A percentile compares a stretch with the other conserved stretches of the same genome.
These are phyloP conservation scores for Salicornia ramosissima DNA, from an alignment of 148 eudicot genomes.

Conservation along the genomic window DNA sequence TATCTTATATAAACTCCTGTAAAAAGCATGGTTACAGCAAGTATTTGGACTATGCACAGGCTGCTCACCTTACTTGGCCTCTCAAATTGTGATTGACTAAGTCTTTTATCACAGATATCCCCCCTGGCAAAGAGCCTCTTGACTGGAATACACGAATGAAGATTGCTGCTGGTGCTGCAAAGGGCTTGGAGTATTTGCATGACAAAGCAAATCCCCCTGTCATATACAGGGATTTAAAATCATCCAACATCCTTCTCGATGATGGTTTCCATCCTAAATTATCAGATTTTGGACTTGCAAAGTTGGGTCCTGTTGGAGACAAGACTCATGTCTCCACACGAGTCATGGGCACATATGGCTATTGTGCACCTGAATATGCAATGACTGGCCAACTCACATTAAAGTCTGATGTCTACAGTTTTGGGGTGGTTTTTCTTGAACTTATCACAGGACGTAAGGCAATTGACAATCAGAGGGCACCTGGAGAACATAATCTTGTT, in stretches of 20 bases:
- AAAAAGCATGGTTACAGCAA: background rate
- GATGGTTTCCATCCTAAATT: constrained; percentile 86
- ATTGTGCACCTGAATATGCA: constrained; percentile 99
- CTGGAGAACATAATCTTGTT: constrained; percentile 95
- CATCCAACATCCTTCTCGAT: constrained; percentile 95
- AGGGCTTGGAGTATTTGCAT: constrained; percentile 91
- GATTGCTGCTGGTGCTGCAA: constrained; percentile 99
- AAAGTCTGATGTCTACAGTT: constrained; percentile 95
- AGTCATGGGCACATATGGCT: constrained; percentile 99
- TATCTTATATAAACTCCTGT: background rate
- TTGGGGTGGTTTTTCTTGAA: constrained; percentile 96
- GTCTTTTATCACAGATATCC: constrained; percentile 46
- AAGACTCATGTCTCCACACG: constrained; percentile 96
- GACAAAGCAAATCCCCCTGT: constrained; percentile 98
- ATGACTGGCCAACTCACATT: constrained; percentile 98
- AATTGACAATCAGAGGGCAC: constrained; percentile 64
- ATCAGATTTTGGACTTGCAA: constrained; percentile 96
- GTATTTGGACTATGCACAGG: background rate
- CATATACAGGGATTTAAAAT: constrained; percentile 89
- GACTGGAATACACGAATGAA: constrained; percentile 99
- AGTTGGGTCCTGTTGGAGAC: constrained; percentile 96
- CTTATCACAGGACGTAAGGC: constrained; percentile 96
- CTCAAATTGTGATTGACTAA: background rate
- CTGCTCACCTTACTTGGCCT: background rate
- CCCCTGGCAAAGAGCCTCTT: constrained; percentile 78